A percentile compares a stretch with the other conserved stretches of the same genome.
phyloP scores from a whole-genome alignment of 208 protist genomes.

The Wallacemonas sp. region DNA sequence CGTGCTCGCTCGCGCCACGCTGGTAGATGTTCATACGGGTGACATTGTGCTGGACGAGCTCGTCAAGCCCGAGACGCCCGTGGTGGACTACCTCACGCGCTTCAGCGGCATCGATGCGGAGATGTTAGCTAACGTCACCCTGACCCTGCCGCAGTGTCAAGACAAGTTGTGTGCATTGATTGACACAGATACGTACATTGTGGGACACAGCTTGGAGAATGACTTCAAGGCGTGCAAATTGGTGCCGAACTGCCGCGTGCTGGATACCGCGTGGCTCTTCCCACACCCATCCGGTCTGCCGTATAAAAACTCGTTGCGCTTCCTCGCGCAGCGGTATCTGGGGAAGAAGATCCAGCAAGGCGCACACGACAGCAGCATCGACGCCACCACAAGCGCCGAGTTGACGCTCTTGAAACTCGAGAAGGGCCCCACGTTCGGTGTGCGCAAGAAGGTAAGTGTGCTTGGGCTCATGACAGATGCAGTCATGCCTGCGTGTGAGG shows the following conservation, averaged over 20 bases:
- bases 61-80: constrained; percentile 67
- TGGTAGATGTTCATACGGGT: constrained; percentile 69
- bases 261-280: constrained; percentile 90
- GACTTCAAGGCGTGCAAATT: constrained; percentile 90
- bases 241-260: constrained; percentile 77
- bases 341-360: constrained; percentile 83
- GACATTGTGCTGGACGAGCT: constrained; percentile 83
- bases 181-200: constrained; percentile 77
- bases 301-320: constrained; percentile 82
- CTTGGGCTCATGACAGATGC: constrained; percentile 49
- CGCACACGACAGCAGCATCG: constrained; percentile 82
- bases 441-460: constrained; percentile 58
- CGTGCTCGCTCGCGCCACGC: constrained; percentile 80
- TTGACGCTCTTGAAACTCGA: constrained; percentile 82
- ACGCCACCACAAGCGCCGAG: constrained; percentile 79
- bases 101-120: constrained; percentile 89
- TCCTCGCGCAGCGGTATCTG: constrained; percentile 81
- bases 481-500: constrained; percentile 6
- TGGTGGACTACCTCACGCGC: constrained; percentile 90
- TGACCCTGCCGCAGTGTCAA: constrained; percentile 78
- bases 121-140: constrained; percentile 68
- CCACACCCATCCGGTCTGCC: constrained; percentile 86
- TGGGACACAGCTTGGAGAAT: constrained; percentile 94
- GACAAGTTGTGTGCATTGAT: constrained; percentile 51
- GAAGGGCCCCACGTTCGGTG: constrained; percentile 75